Base-by-base conservation (phyloP, 2,329 filamentous ascomycete genomes). In the Metarhizium rileyi region DNA sequence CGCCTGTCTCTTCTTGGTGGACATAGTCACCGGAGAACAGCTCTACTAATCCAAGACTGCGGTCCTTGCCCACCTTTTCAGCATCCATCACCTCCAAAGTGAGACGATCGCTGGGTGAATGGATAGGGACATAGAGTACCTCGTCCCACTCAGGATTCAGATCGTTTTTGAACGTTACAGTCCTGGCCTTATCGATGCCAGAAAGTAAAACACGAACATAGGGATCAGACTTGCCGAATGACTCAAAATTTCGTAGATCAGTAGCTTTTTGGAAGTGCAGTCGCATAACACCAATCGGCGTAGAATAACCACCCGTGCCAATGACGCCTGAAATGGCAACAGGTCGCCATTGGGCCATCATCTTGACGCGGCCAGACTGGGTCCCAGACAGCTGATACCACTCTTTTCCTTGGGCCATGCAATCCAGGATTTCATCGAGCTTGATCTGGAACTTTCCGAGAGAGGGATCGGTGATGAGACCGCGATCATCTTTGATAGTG, bases 101-200 rank as follows among this genome's bases (percentile, higher is more conserved):
- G 27, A 98, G 73, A 61, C 86, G 89, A 65, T 98, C 93, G 28
- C 88, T 84, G 14, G 78, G 61, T 6, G 84, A 90, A 65, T 96
- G 91, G 50, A 98, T 79, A 1, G 94, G 91, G 1, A 98, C 78
- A 62, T 98, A 98, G 22, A 96, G 78, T 23, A 98, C 83, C 68
- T 98, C 93, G 61, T 98, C 90, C 84, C 87, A 98, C 48, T 93
- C 86, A 2, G 93, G 93, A 63, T 95, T 89, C 51, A 98, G 80
- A 54, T 96, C 94, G 69, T 95, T 98, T 64, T 89, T 84, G 74
- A 93, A 95, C 0, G 91, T 97, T 46, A 98, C 93, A 2, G 93
- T 97, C 51, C 90, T 83, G 9, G 81, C 90, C 66, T 91, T 95
- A 63, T 93, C 86, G 50, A 97, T 83, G 43, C 93, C 91, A 44